Base-by-base conservation (phyloP, 2,329 filamentous ascomycete genomes). In the Pseudogymnoascus sp. region DNA sequence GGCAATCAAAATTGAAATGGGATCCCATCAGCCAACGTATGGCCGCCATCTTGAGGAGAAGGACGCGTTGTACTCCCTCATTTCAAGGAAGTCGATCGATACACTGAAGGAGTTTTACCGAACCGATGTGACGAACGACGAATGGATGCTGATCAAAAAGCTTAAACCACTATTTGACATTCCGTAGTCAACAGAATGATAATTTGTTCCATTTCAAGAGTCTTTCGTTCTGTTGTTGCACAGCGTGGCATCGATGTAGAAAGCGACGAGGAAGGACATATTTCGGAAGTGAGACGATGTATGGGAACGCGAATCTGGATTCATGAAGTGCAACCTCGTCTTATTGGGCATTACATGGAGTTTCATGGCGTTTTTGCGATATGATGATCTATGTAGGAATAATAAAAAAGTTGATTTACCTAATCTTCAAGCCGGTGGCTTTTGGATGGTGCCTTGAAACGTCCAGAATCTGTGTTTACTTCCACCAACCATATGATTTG, bases 91-190 rank as follows among this genome's bases (percentile, higher is more conserved):
- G 68, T 94, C 89, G 71, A 99, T 99, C 74, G 90, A 99, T 76
- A 92, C 87, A 7, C 84, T 99, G 66, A 99, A 99, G 82, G 90
- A 97, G 72, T 97, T 91, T 74, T 99, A 97, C 79, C 83, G 92
- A 61, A 79, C 85, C 62, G 92, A 97, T 63, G 90, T 97, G 41
- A 83, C 82, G 57, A 93, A 89, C 76, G 94, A 97, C 9, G 94
- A 99, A 78, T 99, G 94, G 94, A 81, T 85, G 71, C 80, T 99
- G 66, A 91, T 99, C 72, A 90, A 93, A 76, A 96, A 96, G 82
- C 79, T 99, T 72, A 99, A 99, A 85, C 86, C 90, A 39, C 73
- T 96, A 67, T 97, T 97, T 73, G 94, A 97, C 76, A 89, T 97
- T 75, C 70, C 70, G 57, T 65, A 47, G 47, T 54, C 47, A 6